Evolutionary conservation across 192 early-diverging fungal genomes (phyloP), one percentile per base, ranked within the genome.

Genomic region (Glomus cerebriforme): DNA sequence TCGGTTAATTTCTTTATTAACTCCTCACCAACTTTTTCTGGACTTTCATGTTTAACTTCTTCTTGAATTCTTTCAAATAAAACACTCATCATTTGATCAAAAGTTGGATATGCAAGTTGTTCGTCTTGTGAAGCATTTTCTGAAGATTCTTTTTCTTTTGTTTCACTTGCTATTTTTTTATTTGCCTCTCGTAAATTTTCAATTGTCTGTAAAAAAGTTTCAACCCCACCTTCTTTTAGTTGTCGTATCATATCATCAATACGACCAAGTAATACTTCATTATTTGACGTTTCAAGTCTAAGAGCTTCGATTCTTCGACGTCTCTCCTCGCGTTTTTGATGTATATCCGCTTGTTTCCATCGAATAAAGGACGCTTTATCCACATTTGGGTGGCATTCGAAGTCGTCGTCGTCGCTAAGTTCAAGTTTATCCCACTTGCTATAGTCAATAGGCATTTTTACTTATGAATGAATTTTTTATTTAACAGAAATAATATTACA

Each of bases 401-500:
- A 93, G 83, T 98, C 96, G n/a, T 94, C 94, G 87, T 98, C 96
- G 86, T 98, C 96, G 45, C 93, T 95, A 66, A 98, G 89, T 84
- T 98, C 96, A 49, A 98, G 89, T 75, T 94, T 95, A 85, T 98
- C 96, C 96, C 96, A 98, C 85, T 97, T 96, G 82, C 92, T 93
- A 83, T 97, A 97, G 88, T 97, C 94, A 66, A 95, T 85, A 65
- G 82, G 76, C 76, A 78, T 78, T 29, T 62, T 76, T 64, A n/a
- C 12, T 73, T 15, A 43, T 10, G 10, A 43, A 43, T 43, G n/a
- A 13, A 12, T 43, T 12, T 12, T 43, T 43, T 43, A 43, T 43
- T 39, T 43, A 43, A 43, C 12, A 43, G 1, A 12, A 2, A 12
- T 43, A 1, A 43, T 43, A 43, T n/a, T n/a, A n/a, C n/a, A n/a